Evolutionary conservation across 202 grass and related monocot genomes (phyloP), one percentile per base, ranked within the genome.

Genomic region (Eragrostis tef): DNA sequence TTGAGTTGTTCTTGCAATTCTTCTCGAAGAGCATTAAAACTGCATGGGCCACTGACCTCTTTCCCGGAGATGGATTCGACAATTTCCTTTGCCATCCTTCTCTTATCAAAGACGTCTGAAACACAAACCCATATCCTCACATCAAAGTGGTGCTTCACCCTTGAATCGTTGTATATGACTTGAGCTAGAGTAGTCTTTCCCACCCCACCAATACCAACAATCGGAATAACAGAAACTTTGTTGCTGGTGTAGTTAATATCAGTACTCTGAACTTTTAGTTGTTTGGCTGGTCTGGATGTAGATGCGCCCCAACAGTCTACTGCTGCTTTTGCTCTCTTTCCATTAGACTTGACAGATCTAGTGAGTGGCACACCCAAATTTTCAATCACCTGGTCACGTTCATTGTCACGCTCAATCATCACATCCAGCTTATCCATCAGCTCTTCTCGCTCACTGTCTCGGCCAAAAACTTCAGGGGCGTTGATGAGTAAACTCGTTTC

Each of bases 101-200:
- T 85, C 27, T 72, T 76, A 74, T 93, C 67, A 45, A 85, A 93
- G 2, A 49, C 6, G 0, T 87, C 81, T 0, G 87, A 88, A 16
- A 90, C 63, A 49, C 85, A 93, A 6, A 90, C 82, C 91, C 91
- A 93, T 14, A 87, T 75, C 52, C 10, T 70, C 2, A 73, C 7
- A 0, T 26, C 2, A 67, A 90, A 93, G 49, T 90, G 68, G 0
- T 3, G 4, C 70, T 29, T 21, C 56, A 93, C 85, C 50, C 83
- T 79, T 16, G 5, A 2, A 15, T 93, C 73, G 48, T 88, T 79
- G 73, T 80, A 86, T 1, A 91, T 57, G 1, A 67, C 6, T 17
- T 86, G 86, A 63, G 79, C 88, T 4, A 93, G 6, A 6, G 91
- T 80, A 21, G 86, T 92, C 64, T 92, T 92, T 6, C 34, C 86